Percentiles rank a stretch among this genome's conserved stretches.
phyloP scores from a whole-genome alignment of 106 monocot genomes.

The Dendrobium officinale region DNA sequence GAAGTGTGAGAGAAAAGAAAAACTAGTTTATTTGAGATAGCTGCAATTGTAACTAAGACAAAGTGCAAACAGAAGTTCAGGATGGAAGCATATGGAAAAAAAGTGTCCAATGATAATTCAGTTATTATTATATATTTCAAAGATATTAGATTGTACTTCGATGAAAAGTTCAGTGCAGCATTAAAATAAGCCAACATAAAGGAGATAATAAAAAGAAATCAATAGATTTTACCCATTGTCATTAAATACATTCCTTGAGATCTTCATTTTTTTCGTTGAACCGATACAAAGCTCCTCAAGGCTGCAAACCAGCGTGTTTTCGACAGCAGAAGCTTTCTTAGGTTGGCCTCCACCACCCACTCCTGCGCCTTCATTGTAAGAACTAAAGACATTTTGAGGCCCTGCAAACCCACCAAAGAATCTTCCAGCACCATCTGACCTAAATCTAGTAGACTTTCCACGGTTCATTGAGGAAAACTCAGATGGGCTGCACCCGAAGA shows the following conservation, averaged over 20 bases:
- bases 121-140: neutral
- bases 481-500: slow-evolving; percentile 36
- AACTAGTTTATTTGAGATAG: neutral
- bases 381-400: slow-evolving; percentile 24
- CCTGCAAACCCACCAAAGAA: slow-evolving; percentile 15
- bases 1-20: neutral
- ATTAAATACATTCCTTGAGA: slow-evolving; percentile 54
- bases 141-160: neutral
- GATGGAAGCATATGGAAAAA: neutral
- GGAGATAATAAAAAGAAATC: neutral
- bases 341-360: slow-evolving; percentile 18
- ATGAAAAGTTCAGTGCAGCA: neutral
- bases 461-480: slow-evolving; percentile 37
- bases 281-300: slow-evolving; percentile 85
- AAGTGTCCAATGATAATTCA: neutral
- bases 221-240: slow-evolving; percentile 44
- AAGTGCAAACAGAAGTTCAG: neutral
- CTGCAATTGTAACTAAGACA: neutral
- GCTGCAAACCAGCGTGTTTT: slow-evolving; percentile 67
- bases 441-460: slow-evolving; percentile 41
- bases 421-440: slow-evolving; percentile 19
- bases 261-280: slow-evolving; percentile 83
- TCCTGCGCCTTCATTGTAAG: slow-evolving; percentile 23
- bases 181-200: neutral
- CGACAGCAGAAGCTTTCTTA: slow-evolving; percentile 50